Base-by-base conservation (phyloP, 805 yeast genomes). In the Millerozyma acaciae region DNA sequence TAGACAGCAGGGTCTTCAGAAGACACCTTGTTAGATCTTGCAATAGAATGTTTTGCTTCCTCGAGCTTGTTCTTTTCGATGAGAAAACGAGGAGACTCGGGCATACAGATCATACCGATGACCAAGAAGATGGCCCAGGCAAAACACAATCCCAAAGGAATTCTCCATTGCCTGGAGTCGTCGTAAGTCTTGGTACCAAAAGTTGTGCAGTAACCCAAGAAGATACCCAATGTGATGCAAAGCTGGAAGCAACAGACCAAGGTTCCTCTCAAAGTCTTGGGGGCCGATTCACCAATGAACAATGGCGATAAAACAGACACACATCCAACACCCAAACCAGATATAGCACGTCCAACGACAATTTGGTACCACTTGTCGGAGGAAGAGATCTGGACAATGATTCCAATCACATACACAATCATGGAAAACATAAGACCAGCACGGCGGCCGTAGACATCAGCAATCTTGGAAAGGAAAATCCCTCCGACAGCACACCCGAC, bases 321-420 rank as follows among this genome's bases (percentile, higher is more conserved):
- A 16, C 73, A 71, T 12, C 93, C 93, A 15, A 84, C 78, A 13
- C 82, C 87, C n/a, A 80, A 43, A n/a, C 89, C 89, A n/a, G 83
- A 72, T 24, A 78, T 50, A 20, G 76, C 64, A 34, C 90, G 62
- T 2, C 86, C 86, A 46, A 78, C 64, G 48, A 80, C 68, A 48
- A 70, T 68, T 57, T 81, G 88, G 47, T 68, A 71, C 85, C 86
- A 80, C 16, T 62, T 59, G 24, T 51, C 37, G 16, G 65, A 48
- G 12, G 85, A 70, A 16, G 81, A 57, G 36, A 77, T 76, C 60
- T 78, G 84, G 42, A 80, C 59, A 24, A 76, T 48, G 34, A 76
- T 69, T 49, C 87, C 87, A 29, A 77, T 65, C 37, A 75, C 64
- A 56, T 78, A 80, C 32, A 80, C 64, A 25, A 61, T 55, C 70